These are phyloP conservation scores for Mollisia scopiformis DNA, from an alignment of 2,329 filamentous ascomycete species.

Conservation along the genomic window DNA sequence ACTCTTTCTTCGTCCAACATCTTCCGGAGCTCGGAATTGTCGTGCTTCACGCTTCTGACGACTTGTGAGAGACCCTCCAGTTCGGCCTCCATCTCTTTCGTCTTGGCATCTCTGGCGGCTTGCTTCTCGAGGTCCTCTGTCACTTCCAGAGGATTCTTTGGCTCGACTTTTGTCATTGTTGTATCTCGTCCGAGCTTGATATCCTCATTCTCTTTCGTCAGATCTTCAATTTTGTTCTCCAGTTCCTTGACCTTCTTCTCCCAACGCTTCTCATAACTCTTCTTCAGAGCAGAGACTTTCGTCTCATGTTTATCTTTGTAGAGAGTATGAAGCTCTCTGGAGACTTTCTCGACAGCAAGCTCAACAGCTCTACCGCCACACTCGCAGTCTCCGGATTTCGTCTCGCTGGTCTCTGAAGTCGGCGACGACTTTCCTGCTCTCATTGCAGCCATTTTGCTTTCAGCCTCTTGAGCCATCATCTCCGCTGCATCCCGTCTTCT, in stretches of 20 bases:
- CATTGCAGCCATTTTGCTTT: conserved; percentile 76
- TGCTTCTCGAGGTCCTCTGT: conserved; percentile 66
- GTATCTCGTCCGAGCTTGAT: conserved; percentile 63
- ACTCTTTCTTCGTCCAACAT: conserved; percentile 75
- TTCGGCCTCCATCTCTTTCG: conserved; percentile 75
- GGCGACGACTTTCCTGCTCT: conserved; percentile 58
- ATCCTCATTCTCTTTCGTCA: conserved; percentile 75
- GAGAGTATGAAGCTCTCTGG: conserved; percentile 86
- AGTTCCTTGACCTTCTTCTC: conserved; percentile 86
- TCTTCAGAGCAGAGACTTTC: conserved; percentile 89
- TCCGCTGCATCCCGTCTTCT: conserved; percentile 74
- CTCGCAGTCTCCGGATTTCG: conserved; percentile 34
- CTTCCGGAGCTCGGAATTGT: conserved; percentile 66
- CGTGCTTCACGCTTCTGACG: conserved; percentile 67
- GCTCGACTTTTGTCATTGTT: conserved; percentile 63
- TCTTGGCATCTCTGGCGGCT: conserved; percentile 71
- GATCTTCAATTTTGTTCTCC: conserved; percentile 69
- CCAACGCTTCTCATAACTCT: conserved; percentile 82
- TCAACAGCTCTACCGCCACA: conserved; percentile 68
- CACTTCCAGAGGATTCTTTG: conserved; percentile 44
- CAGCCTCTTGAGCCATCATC: conserved; percentile 74
- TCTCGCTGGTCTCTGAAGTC: conserved; percentile 38
- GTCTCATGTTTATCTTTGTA: conserved; percentile 98
- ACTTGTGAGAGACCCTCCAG: conserved; percentile 75
- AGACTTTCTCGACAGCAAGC: conserved; percentile 84